Base-by-base conservation (phyloP, 1,284 basidiomycete genomes). In the Mycosarcoma maydis region DNA sequence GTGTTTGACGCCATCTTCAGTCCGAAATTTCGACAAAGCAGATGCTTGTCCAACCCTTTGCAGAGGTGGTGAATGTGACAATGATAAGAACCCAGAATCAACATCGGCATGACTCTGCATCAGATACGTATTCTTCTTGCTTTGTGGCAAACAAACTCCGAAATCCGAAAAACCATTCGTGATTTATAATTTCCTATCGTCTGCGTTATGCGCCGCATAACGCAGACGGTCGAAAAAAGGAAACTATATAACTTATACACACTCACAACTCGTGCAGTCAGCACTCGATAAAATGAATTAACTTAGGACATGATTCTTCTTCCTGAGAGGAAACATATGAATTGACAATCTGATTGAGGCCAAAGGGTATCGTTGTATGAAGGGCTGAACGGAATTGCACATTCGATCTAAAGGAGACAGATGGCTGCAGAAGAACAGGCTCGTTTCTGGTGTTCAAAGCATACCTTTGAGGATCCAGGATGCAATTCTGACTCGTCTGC, bases 401-500 rank as follows among this genome's bases (percentile, higher is more conserved):
- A n/a, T n/a, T n/a, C n/a, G n/a, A n/a, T n/a, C n/a, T n/a, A n/a
- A n/a, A n/a, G n/a, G n/a, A n/a, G n/a, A n/a, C n/a, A n/a, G n/a
- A n/a, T n/a, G n/a, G n/a, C n/a, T n/a, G n/a, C n/a, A n/a, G n/a
- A n/a, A n/a, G n/a, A n/a, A n/a, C n/a, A n/a, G n/a, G n/a, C n/a
- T n/a, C n/a, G n/a, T n/a, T n/a, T n/a, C n/a, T 4, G 24, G 24
- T 9, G 7, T 20, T 67, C 52, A 79, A 6, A 80, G 56, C 73
- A 78, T 77, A 26, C 70, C 70, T 39, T 71, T 71, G 10, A 82
- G 52, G 14, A 79, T 59, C 44, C 67, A 61, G 4, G 78, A 73
- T 29, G 78, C 72, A 9, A 80, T 37, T n/a, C 49, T 74, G 3
- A 82, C 82, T 1, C 87, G 85, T 78, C 86, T 85, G 34, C 90